Evolutionary conservation across 192 early-diverging fungal species (phyloP).

Genomic region (Gamsiella multidivaricata): DNA sequence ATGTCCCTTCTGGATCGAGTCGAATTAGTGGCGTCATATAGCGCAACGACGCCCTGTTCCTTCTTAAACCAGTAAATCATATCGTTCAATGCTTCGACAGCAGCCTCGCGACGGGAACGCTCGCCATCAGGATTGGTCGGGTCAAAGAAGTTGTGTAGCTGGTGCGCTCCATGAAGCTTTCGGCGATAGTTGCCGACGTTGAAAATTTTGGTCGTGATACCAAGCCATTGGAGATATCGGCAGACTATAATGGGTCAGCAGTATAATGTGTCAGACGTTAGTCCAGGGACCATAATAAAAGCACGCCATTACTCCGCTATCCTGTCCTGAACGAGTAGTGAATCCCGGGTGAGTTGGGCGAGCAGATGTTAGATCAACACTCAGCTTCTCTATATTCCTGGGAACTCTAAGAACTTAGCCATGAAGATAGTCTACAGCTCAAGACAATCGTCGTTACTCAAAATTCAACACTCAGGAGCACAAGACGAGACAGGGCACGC

Average conservation of each 20-base stretch:
- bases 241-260: slow-evolving; percentile 66
- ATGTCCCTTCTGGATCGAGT: slow-evolving; percentile 82
- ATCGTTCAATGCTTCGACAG: slow-evolving; percentile 85
- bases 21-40: slow-evolving; percentile 99
- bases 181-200: slow-evolving; percentile 99
- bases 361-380: no score
- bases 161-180: slow-evolving; percentile 83
- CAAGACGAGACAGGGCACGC: no score
- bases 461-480: no score
- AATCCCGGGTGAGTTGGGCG: no score
- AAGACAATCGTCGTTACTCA: no score
- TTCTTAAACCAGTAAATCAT: slow-evolving; percentile 93
- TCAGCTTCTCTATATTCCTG: no score
- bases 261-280: not conserved
- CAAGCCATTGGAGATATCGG: slow-evolving; percentile 96
- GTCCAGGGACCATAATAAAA: not conserved
- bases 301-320: no score
- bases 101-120: slow-evolving; percentile 81
- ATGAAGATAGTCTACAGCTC: no score
- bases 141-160: slow-evolving; percentile 92
- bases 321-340: no score
- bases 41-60: slow-evolving; percentile 84
- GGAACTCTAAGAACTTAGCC: no score
- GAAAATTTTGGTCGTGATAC: slow-evolving; percentile 93
- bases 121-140: slow-evolving; percentile 80